Evolutionary conservation across 164 flowering plant genomes (phyloP), one percentile per base, ranked within the genome.

Genomic region (Stephania yunnanensis): DNA sequence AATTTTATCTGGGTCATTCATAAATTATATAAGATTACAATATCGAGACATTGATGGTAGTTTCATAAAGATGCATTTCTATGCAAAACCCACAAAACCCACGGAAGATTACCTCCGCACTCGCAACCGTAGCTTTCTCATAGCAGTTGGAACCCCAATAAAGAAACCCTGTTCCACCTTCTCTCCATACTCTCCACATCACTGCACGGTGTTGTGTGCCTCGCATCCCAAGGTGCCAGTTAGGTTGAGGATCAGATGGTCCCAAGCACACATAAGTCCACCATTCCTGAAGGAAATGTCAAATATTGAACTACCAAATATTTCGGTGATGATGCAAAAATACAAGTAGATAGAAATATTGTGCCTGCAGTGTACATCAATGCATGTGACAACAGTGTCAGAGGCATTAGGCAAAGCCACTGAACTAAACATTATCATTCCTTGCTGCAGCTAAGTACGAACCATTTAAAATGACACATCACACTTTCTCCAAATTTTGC

Each of bases 231-330:
- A 93, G 89, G 78, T 95, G 99, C 99, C 98, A 95, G 77, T 93
- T 93, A 9, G 99, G 99, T 76, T 93, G 98, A 71, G 98, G 99
- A 84, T 95, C 98, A 67, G 95, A 82, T 69, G 99, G 99, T 71
- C 98, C 98, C 93, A 95, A 80, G 87, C 99, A 95, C 72, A 95
- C 96, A 84, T 95, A 95, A 19, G 98, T 95, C 99, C 99, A 95
- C 98, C 99, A 93, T 80, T 95, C 98, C 99, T 93, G 84, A 75
- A 83, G 36, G 53, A 74, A 17, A 73, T 53, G 46, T 42, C 29
- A 6, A 50, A 69, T 29, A 67, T 29, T 6, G 17, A 31, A 13
- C 45, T 66, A 74, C 65, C 46, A 1, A 15, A 46, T 46, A 25
- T 6, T 42, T 42, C 48, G 0, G 42, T 10, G 17, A 30, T 17